These are phyloP conservation scores for Lecanosticta acicola DNA, from an alignment of 2,329 filamentous ascomycete species.

Conservation along the genomic window DNA sequence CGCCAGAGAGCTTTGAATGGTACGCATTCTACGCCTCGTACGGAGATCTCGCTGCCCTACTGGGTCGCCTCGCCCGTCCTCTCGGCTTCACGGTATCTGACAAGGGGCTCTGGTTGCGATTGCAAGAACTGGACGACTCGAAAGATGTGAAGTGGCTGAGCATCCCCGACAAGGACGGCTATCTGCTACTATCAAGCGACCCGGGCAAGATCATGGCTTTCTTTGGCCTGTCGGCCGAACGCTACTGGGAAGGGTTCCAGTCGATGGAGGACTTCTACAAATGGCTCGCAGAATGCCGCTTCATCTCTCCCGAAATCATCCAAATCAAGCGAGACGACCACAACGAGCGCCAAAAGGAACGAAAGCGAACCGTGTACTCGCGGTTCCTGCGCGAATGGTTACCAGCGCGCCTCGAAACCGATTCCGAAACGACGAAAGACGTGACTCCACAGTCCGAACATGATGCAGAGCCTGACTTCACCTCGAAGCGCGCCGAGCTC, in stretches of 20 bases:
- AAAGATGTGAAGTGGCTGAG: constrained; percentile 37
- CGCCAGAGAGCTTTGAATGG: constrained; percentile 51
- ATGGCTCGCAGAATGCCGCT: constrained; percentile 53
- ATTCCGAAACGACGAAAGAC: no score
- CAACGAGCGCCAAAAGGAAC: constrained; percentile 55
- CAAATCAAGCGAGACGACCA: constrained; percentile 32
- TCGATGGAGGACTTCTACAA: constrained; percentile 54
- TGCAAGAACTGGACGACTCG: constrained; percentile 60
- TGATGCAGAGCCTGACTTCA: constrained; percentile 2
- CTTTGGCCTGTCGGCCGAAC: constrained; percentile 51
- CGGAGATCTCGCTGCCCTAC: constrained; percentile 63
- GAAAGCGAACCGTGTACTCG: constrained; percentile 52
- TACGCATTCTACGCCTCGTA: constrained; percentile 63
- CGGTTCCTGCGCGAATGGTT: constrained; percentile 60
- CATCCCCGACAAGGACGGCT: constrained; percentile 40
- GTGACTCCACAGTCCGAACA: no score
- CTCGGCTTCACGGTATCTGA: constrained; percentile 64
- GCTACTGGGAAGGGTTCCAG: constrained; percentile 53
- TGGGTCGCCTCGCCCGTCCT: constrained; percentile 59
- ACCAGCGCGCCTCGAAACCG: constrained; percentile 43
- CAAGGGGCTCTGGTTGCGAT: constrained; percentile 57
- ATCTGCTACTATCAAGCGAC: constrained; percentile 56
- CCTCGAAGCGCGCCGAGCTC: constrained; percentile 40
- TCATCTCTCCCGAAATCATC: constrained; percentile 49
- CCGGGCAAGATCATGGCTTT: constrained; percentile 56